Evolutionary conservation across 306 rosid genomes (phyloP).

Genomic region (Oemleria cerasiformis): DNA sequence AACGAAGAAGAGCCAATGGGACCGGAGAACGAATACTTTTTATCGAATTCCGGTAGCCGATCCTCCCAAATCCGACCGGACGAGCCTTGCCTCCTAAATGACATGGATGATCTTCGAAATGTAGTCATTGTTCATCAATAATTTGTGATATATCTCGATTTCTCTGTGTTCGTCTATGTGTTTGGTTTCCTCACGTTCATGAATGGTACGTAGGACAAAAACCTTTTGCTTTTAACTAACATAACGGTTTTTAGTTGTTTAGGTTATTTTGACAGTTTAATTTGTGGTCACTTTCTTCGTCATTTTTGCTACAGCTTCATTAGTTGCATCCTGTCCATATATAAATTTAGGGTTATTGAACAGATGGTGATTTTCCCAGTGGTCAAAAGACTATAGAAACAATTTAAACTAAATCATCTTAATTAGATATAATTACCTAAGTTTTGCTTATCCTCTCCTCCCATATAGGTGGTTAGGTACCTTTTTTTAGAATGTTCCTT

Average conservation of each 20-base stretch:
- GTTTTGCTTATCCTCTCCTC: too few relatives aligned
- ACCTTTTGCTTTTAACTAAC: neutral
- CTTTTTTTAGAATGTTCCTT: too few relatives aligned
- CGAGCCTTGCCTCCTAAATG: constrained; percentile 10
- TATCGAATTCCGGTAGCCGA: neutral
- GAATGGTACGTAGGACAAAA: too few relatives aligned
- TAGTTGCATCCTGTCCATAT: neutral
- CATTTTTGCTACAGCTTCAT: neutral
- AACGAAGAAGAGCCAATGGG: neutral
- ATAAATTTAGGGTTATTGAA: neutral
- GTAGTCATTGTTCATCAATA: neutral
- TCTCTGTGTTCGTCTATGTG: neutral
- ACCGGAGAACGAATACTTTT: neutral
- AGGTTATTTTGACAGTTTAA: neutral
- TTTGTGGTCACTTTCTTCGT: neutral
- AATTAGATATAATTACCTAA: too few relatives aligned
- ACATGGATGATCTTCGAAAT: neutral
- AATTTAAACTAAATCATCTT: neutral
- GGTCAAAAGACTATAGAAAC: neutral
- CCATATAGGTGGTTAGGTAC: neutral
- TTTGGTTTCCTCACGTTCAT: neutral
- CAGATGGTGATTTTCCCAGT: neutral
- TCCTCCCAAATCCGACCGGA: constrained; percentile 9
- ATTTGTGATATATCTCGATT: neutral
- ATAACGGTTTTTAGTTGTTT: neutral